Evolutionary conservation across 306 rosid genomes (phyloP).

Genomic region (Acacia crassicarpa): DNA sequence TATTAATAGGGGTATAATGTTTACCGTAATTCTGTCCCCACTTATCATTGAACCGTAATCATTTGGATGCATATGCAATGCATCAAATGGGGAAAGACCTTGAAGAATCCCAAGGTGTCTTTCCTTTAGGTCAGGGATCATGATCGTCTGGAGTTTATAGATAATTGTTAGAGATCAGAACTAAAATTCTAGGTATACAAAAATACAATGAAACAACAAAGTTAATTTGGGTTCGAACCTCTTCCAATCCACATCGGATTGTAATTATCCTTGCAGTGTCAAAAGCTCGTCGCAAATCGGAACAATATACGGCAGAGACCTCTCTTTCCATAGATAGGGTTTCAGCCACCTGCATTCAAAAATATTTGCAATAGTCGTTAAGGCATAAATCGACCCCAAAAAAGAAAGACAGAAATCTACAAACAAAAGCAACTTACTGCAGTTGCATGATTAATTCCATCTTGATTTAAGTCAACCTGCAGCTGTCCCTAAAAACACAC

Average conservation of each 20-base stretch:
- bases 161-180: not conserved
- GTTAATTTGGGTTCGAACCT: conserved; percentile 51
- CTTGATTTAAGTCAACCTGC: no score
- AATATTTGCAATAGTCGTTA: conserved; percentile 9
- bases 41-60: no score
- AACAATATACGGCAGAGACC: conserved; percentile 53
- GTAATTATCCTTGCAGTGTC: no score
- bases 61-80: no score
- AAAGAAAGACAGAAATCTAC: no score
- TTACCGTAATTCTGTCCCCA: no score
- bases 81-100: no score
- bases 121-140: conserved; percentile 69
- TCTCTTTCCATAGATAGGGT: conserved; percentile 72
- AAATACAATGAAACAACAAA: not conserved
- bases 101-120: conserved; percentile 88
- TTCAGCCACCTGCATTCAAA: conserved; percentile 63
- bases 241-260: conserved; percentile 51
- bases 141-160: conserved; percentile 51
- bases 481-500: no score
- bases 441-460: no score
- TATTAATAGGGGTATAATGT: not conserved
- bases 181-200: conserved; percentile 5
- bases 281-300: no score
- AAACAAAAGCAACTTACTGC: no score
- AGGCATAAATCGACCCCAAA: conserved; percentile 10